A percentile compares a stretch with the other conserved stretches of the same genome.
Evolutionary conservation across 352 stramenopile genomes (phyloP).

Genomic region (Aphanomyces invadans): DNA sequence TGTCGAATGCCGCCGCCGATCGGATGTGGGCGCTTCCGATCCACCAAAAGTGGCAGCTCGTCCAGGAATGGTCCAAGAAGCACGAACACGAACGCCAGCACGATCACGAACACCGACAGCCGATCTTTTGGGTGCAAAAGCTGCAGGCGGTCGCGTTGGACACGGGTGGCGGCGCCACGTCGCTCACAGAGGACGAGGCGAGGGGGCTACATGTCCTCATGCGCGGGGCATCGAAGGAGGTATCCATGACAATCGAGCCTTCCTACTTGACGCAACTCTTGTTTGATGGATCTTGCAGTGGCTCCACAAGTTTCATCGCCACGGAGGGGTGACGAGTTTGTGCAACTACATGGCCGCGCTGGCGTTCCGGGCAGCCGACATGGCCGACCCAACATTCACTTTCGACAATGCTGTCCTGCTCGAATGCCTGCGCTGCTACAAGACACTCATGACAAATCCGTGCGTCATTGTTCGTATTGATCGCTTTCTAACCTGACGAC

Average conservation of each 20-base stretch:
- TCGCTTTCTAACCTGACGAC: no score
- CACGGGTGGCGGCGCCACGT: no score
- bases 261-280: background rate
- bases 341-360: conserved; percentile 7
- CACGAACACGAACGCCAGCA: conserved; percentile 2
- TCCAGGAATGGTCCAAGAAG: conserved; percentile 11
- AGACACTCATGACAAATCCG: conserved; percentile 21
- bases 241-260: background rate
- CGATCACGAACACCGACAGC: background rate
- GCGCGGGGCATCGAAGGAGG: conserved; percentile 7
- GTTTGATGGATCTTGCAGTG: no score
- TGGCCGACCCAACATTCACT: background rate
- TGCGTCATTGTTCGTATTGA: background rate
- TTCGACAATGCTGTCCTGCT: background rate
- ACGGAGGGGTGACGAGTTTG: background rate
- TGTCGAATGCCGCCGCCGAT: conserved; percentile 3
- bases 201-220: conserved; percentile 18
- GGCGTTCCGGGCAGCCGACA: background rate
- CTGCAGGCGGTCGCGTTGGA: background rate
- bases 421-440: conserved; percentile 12
- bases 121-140: conserved; percentile 15
- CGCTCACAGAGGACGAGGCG: conserved; percentile 6
- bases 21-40: conserved; percentile 5
- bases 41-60: conserved; percentile 16
- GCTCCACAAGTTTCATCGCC: conserved; percentile 5